These are phyloP conservation scores for Eruca vesicaria DNA, from an alignment of 441 rosid genomes.

Conservation along the genomic window DNA sequence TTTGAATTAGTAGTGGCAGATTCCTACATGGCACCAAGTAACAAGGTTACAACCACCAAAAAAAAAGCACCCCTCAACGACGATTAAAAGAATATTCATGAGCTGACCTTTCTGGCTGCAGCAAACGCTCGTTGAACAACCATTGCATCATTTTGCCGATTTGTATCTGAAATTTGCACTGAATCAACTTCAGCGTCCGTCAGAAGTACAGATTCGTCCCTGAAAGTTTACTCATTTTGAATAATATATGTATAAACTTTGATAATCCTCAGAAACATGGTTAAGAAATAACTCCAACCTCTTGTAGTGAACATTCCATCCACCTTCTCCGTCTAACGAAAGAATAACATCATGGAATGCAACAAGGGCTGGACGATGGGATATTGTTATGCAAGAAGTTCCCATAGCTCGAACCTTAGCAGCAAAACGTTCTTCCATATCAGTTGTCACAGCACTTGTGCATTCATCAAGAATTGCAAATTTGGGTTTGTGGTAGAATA, in stretches of 20 bases:
- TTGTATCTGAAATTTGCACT: slow-evolving; percentile 49
- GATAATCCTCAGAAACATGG: slow-evolving; percentile 12
- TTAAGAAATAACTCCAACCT: slow-evolving; percentile 50
- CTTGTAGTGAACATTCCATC: slow-evolving; percentile 82
- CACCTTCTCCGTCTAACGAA: slow-evolving; percentile 99
- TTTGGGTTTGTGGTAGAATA: slow-evolving; percentile 97
- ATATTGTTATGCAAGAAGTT: slow-evolving; percentile 99
- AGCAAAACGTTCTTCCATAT: slow-evolving; percentile 99
- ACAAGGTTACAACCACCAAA: slow-evolving; percentile 23
- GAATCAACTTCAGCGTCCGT: slow-evolving; percentile 45
- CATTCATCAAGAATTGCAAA: slow-evolving; percentile 99
- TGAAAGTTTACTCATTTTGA: slow-evolving; percentile 37
- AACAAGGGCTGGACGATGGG: slow-evolving; percentile 98
- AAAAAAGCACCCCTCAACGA: background rate
- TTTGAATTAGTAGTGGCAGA: slow-evolving; percentile 53
- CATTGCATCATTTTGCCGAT: slow-evolving; percentile 86
- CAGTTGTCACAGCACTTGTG: slow-evolving; percentile 99
- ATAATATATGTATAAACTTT: slow-evolving; percentile 8
- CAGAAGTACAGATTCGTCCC: slow-evolving; percentile 60
- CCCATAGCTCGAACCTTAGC: slow-evolving; percentile 98
- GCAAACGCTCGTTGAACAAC: slow-evolving; percentile 92
- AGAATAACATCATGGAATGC: slow-evolving; percentile 97
- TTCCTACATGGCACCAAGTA: slow-evolving; percentile 47
- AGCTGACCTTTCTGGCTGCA: slow-evolving; percentile 55
- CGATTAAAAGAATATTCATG: slow-evolving; percentile 3